Percentiles rank a stretch among this genome's conserved stretches.
Conservation (phyloP, 1,284 basidiomycete species). For the Trametes pubescens region DNA sequence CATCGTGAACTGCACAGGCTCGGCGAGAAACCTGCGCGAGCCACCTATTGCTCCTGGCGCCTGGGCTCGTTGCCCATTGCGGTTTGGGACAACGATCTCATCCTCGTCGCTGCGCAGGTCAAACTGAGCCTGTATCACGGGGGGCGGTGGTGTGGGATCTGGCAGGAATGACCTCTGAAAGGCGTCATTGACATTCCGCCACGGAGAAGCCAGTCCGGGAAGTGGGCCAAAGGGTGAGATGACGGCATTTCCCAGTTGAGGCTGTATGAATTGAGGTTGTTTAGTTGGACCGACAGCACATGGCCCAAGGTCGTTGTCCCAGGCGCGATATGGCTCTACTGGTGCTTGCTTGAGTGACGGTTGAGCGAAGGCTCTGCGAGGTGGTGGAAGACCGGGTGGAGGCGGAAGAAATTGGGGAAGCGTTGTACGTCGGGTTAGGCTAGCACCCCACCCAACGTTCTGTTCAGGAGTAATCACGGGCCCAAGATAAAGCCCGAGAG, state of each 20-base stretch:
- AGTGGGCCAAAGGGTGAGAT: background rate
- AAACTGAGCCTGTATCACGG: background rate
- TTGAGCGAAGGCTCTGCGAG: background rate
- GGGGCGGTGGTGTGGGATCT: background rate
- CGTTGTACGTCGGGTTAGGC: too few relatives aligned
- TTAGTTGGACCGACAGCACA: background rate
- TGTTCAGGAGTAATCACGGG: too few relatives aligned
- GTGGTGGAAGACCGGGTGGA: too few relatives aligned
- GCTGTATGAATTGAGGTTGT: background rate
- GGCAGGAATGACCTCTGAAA: background rate
- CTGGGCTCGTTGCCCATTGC: background rate
- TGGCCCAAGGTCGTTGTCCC: background rate
- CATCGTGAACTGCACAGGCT: background rate
- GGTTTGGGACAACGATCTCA: background rate
- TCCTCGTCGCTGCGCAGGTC: background rate
- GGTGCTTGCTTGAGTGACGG: too few relatives aligned
- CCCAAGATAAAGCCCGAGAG: too few relatives aligned
- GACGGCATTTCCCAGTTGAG: background rate
- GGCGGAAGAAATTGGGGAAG: too few relatives aligned
- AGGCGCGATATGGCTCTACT: too few relatives aligned
- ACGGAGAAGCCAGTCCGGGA: background rate
- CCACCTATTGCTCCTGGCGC: background rate
- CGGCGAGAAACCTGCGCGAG: background rate
- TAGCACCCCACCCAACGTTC: too few relatives aligned
- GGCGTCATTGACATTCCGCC: background rate